These are phyloP conservation scores for Eremochloa ophiuroides DNA, from an alignment of 176 grass and related monocot species.

Conservation along the genomic window DNA sequence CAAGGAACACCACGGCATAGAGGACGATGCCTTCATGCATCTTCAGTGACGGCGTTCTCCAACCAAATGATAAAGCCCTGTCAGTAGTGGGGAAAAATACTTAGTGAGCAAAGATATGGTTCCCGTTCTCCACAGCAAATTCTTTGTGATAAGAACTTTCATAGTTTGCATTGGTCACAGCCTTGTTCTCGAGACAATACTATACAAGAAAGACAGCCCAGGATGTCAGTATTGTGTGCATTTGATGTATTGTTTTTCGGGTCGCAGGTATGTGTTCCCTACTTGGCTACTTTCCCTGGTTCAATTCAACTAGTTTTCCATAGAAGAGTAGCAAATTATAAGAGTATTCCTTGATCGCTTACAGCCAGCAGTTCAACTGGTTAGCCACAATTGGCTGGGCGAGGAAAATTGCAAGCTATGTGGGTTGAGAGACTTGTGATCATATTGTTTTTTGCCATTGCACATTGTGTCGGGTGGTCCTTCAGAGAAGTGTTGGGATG, in stretches of 20 bases:
- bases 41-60: not conserved
- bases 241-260: not conserved
- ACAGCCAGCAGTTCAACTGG: not conserved
- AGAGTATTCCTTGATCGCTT: no score
- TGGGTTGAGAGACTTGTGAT: not conserved
- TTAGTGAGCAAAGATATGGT: not conserved
- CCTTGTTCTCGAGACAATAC: not conserved
- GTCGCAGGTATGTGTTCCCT: not conserved
- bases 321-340: no score
- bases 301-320: no score
- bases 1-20: no score
- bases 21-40: no score
- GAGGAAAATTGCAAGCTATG: not conserved
- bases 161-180: not conserved
- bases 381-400: not conserved
- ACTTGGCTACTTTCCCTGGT: no score
- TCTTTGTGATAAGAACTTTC: not conserved
- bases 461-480: not conserved
- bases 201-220: not conserved
- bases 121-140: not conserved
- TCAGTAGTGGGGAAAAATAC: not conserved
- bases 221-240: not conserved
- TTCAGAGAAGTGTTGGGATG: not conserved
- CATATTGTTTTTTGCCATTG: not conserved
- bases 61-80: constrained; percentile 17